These are phyloP conservation scores for Colletotrichum sp. DNA, from an alignment of 2,329 filamentous ascomycete genomes.

Conservation along the genomic window DNA sequence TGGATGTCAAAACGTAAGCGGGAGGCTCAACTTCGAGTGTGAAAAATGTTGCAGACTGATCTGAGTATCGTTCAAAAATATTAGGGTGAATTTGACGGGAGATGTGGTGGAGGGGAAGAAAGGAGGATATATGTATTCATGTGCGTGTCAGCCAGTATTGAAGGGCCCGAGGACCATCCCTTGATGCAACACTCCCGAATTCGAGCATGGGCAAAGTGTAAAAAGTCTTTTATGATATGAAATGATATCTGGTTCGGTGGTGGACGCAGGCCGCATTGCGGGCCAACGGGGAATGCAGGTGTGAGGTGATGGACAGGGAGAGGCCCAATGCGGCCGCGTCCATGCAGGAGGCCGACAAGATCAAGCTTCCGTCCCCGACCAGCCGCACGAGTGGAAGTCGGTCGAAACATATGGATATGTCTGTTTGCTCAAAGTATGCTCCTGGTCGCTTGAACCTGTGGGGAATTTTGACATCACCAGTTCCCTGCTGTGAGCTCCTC, in stretches of 20 bases:
- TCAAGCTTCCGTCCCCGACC: neutral
- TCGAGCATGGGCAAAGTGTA: neutral
- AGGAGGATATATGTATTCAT: too few relatives aligned
- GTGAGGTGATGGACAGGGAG: neutral
- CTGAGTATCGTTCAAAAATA: too few relatives aligned
- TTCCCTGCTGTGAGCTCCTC: too few relatives aligned
- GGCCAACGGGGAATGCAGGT: neutral
- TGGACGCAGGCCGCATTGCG: accelerated
- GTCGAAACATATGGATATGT: accelerated
- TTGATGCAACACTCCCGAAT: too few relatives aligned
- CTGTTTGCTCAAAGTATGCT: neutral
- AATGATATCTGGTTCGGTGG: accelerated
- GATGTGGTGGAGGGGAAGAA: too few relatives aligned
- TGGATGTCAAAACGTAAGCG: too few relatives aligned
- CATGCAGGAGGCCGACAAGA: neutral
- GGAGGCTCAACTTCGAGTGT: too few relatives aligned
- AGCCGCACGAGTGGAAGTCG: accelerated
- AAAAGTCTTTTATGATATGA: neutral
- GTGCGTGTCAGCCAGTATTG: too few relatives aligned
- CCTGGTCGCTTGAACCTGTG: neutral
- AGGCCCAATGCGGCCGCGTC: accelerated
- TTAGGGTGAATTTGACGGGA: too few relatives aligned
- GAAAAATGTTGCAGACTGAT: too few relatives aligned
- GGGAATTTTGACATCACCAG: too few relatives aligned
- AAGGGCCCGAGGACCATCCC: too few relatives aligned